These are phyloP conservation scores for Kuraishia ogatae DNA, from an alignment of 805 yeast genomes.

Conservation along the genomic window DNA sequence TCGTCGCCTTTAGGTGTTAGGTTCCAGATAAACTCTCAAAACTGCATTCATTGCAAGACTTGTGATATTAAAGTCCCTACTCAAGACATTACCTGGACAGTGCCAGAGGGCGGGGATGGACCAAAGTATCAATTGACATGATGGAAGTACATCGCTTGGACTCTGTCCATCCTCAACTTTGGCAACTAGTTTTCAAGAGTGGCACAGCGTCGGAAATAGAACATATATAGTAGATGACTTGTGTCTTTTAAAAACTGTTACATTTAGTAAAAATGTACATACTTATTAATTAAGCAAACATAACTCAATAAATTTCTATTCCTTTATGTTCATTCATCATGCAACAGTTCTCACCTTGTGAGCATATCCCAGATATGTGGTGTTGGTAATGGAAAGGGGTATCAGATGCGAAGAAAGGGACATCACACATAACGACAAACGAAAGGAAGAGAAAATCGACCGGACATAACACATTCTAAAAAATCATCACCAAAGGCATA, in stretches of 20 bases:
- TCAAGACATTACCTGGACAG: slow-evolving; percentile 91
- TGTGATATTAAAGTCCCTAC: slow-evolving; percentile 96
- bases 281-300: no score
- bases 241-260: no score
- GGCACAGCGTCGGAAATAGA: not conserved
- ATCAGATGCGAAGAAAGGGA: not conserved
- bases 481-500: not conserved
- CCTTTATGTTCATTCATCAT: not conserved
- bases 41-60: slow-evolving; percentile 97
- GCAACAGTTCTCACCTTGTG: not conserved
- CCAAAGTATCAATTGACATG: slow-evolving; percentile 86
- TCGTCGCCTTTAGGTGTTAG: slow-evolving; percentile 51
- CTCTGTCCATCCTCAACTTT: no score
- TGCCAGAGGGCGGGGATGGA: slow-evolving; percentile 99
- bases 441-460: not conserved
- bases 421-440: not conserved
- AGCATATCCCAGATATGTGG: not conserved
- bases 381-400: not conserved
- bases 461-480: not conserved
- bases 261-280: no score
- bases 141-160: not conserved
- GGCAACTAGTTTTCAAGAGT: not conserved
- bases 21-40: slow-evolving; percentile 92
- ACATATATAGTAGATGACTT: not conserved
- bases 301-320: not conserved